Evolutionary conservation across 148 eudicot species (phyloP).

Genomic region (Agrostemma githago): DNA sequence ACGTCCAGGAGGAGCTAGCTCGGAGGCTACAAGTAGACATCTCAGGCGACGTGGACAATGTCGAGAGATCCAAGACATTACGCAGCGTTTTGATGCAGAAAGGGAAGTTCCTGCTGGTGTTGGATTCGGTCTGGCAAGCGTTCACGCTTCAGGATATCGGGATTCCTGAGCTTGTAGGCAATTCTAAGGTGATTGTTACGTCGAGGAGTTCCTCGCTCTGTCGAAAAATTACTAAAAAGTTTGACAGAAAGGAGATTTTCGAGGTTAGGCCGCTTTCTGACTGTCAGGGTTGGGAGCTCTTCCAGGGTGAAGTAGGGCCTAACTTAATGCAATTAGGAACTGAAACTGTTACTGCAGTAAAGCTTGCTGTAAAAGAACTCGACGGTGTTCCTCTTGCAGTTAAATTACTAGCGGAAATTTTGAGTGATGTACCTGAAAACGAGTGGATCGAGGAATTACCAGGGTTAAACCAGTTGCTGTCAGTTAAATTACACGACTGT

Average conservation of each 20-base stretch:
- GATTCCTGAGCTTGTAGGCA: constrained; percentile 28
- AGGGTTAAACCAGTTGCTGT: background rate
- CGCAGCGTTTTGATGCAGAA: constrained; percentile 14
- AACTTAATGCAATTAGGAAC: constrained; percentile 9
- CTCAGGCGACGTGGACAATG: constrained; percentile 13
- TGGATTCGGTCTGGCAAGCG: constrained; percentile 34
- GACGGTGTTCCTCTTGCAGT: constrained; percentile 32
- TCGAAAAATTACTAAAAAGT: constrained; percentile 14
- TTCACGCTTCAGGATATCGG: constrained; percentile 34
- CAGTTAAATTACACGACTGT: constrained; percentile 20
- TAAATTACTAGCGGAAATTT: constrained; percentile 20
- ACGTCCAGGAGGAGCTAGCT: constrained; percentile 33
- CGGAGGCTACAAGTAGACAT: constrained; percentile 23
- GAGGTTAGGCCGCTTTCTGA: constrained; percentile 29
- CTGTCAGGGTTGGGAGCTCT: constrained; percentile 30
- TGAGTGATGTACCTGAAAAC: constrained; percentile 26
- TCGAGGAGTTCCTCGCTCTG: constrained; percentile 25
- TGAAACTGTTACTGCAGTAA: constrained; percentile 23
- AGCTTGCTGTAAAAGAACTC: constrained; percentile 9
- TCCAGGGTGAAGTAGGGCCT: constrained; percentile 28
- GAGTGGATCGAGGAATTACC: constrained; percentile 27
- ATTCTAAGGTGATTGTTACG: constrained; percentile 29
- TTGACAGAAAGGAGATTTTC: constrained; percentile 18
- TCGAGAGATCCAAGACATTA: constrained; percentile 23
- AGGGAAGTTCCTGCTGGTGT: constrained; percentile 26